Base-by-base conservation (phyloP, 140 eudicot species). In the Cichorium intybus region DNA sequence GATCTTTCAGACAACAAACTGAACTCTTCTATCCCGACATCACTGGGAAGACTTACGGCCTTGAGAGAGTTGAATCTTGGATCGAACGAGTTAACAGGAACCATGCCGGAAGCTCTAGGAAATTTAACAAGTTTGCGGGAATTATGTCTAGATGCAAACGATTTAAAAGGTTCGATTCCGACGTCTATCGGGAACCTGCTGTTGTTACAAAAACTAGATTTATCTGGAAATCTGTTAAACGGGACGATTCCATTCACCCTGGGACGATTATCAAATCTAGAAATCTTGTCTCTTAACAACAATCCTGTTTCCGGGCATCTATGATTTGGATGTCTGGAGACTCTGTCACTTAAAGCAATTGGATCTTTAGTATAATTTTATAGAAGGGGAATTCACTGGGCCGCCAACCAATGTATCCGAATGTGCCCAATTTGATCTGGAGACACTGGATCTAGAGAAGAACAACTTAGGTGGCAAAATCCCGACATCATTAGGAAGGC, bases 41-140 rank as follows among this genome's bases (percentile, higher is more conserved):
- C 71, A 16, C 14, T 75, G 16, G 73, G 51, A 24, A 35, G 51
- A 48, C 68, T 80, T 52, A 75, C 62, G 2, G 17, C 16, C 17
- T 58, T 80, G 10, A 45, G 15, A 49, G 10, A 18, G 9, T 50
- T 80, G 53, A 17, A 53, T 37, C 69, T 80, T 18, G 60, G 12
- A 46, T 24, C 39, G 24, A 75, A 75, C 16, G 4, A 8, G 33
- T 48, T 80, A 1, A 41, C 54, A 0, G 81, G 81, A 45, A 7
- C 35, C 35, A 66, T 80, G 33, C 85, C 85, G 4, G 46, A 58
- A 54, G 59, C 76, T 15, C 7, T 81, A 29, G 80, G 81, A 45
- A 55, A 70, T 17, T 35, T 81, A 54, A 58, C 63, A 4, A 47
- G 28, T 21, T 57, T 81, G 68, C 41, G 7, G 33, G 55, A 52